Evolutionary conservation across 345 rosid species (phyloP).

Genomic region (Gossypioides kirkii): DNA sequence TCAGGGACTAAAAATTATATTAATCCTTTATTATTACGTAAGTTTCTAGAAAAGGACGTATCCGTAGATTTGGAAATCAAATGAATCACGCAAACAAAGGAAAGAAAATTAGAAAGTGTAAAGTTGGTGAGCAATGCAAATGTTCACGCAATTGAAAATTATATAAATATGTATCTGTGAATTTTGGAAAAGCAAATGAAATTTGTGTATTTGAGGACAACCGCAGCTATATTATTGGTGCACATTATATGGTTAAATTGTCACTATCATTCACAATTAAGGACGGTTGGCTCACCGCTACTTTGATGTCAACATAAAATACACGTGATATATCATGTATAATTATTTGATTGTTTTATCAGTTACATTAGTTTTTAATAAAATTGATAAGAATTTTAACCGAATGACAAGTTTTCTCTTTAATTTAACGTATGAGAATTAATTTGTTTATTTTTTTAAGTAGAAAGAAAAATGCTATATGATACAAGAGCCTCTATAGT

Average conservation of each 20-base stretch:
- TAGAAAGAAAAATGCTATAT: too few relatives aligned
- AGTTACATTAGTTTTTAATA: too few relatives aligned
- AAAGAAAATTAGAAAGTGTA: not conserved
- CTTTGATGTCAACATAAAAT: fast-evolving
- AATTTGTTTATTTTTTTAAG: too few relatives aligned
- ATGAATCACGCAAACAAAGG: not conserved
- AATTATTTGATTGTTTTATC: fast-evolving
- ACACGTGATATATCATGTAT: too few relatives aligned
- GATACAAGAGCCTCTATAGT: fast-evolving
- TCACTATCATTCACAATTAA: not conserved
- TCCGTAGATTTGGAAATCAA: not conserved
- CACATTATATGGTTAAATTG: not conserved
- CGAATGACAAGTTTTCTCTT: fast-evolving
- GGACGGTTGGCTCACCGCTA: too few relatives aligned
- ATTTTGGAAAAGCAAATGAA: not conserved
- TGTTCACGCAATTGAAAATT: not conserved
- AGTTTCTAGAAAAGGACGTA: too few relatives aligned
- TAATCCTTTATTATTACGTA: too few relatives aligned
- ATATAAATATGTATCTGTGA: not conserved
- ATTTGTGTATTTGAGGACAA: not conserved
- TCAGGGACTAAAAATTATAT: too few relatives aligned
- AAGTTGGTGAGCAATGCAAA: not conserved
- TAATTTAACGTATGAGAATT: too few relatives aligned
- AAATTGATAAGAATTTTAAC: too few relatives aligned
- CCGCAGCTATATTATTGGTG: not conserved